These are phyloP conservation scores for Lumnitzera racemosa DNA, from an alignment of 345 rosid species.

Conservation along the genomic window DNA sequence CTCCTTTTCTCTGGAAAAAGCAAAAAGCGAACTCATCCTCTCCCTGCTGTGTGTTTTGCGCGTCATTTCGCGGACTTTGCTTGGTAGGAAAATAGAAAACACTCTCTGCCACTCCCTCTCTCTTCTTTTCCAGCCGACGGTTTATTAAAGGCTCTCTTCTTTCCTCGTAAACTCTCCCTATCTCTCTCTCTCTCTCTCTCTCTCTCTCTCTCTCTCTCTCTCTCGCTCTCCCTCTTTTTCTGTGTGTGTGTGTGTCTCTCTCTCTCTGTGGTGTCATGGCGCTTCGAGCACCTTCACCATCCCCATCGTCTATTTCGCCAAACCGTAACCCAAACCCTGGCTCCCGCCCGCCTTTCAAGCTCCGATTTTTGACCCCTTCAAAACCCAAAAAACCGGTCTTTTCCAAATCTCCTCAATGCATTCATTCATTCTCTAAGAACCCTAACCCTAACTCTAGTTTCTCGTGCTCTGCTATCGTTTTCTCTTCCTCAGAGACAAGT, in stretches of 20 bases:
- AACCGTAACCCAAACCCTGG: too few relatives aligned
- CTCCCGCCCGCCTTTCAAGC: background rate
- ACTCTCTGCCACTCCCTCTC: background rate
- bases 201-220: background rate
- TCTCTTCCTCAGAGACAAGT: slow-evolving; percentile 35
- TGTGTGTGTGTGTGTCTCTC: too few relatives aligned
- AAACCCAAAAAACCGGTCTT: slow-evolving; percentile 8
- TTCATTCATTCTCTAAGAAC: slow-evolving; percentile 20
- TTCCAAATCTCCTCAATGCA: slow-evolving; percentile 26
- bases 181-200: too few relatives aligned
- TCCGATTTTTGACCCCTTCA: background rate
- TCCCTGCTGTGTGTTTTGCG: background rate
- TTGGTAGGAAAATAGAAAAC: background rate
- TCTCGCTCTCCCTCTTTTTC: background rate
- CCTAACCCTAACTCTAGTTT: slow-evolving; percentile 23
- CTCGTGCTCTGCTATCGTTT: slow-evolving; percentile 46
- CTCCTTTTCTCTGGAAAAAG: too few relatives aligned
- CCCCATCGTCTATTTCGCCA: too few relatives aligned
- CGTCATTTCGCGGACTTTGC: background rate
- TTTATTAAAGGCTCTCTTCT: slow-evolving; percentile 11
- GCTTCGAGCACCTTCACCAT: too few relatives aligned
- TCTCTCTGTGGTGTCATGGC: background rate
- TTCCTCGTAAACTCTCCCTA: background rate
- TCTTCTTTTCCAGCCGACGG: background rate
- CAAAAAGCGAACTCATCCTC: too few relatives aligned